phyloP scores from a whole-genome alignment of 2,329 filamentous ascomycete species.

The Pseudogymnoascus destructans region DNA sequence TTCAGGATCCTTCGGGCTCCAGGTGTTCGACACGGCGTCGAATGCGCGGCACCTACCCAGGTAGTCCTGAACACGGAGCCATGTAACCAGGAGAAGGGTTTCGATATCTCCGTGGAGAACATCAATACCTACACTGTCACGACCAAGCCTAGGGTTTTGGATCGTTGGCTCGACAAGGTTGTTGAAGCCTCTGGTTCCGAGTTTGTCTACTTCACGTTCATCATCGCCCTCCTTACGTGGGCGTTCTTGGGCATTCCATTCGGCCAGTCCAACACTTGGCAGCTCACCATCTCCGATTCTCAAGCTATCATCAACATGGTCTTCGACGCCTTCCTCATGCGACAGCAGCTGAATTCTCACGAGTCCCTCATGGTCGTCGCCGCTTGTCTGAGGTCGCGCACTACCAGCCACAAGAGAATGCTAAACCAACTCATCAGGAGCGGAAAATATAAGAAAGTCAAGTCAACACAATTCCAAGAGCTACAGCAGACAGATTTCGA shows the following conservation, averaged over 20 bases:
- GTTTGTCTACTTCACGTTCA: conserved; percentile 10
- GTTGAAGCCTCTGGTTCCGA: conserved; percentile 12
- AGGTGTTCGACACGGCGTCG: conserved; percentile 6
- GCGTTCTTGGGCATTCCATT: conserved; percentile 23
- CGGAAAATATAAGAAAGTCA: too few species aligned
- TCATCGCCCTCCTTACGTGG: conserved; percentile 19
- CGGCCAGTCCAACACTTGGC: conserved; percentile 22
- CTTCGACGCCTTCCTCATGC: conserved; percentile 26
- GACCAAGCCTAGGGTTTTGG: conserved; percentile 8
- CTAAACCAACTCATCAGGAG: too few species aligned
- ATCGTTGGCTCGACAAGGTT: conserved; percentile 14
- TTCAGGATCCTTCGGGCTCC: too few species aligned
- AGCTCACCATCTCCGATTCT: conserved; percentile 24
- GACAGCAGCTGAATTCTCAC: conserved; percentile 22
- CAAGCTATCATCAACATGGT: conserved; percentile 26
- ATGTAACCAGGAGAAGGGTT: too few species aligned
- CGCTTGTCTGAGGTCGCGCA: conserved; percentile 14
- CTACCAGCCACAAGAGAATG: too few species aligned
- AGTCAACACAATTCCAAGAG: conserved; percentile 8
- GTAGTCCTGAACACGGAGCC: too few species aligned
- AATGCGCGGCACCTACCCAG: conserved; percentile 10
- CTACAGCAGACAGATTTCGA: conserved; percentile 12
- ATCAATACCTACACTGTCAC: conserved; percentile 6
- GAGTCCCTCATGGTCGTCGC: conserved; percentile 10
- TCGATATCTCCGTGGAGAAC: not conserved